phyloP scores from a whole-genome alignment of 768 basidiomycete genomes.

The Russula ochroleuca region DNA sequence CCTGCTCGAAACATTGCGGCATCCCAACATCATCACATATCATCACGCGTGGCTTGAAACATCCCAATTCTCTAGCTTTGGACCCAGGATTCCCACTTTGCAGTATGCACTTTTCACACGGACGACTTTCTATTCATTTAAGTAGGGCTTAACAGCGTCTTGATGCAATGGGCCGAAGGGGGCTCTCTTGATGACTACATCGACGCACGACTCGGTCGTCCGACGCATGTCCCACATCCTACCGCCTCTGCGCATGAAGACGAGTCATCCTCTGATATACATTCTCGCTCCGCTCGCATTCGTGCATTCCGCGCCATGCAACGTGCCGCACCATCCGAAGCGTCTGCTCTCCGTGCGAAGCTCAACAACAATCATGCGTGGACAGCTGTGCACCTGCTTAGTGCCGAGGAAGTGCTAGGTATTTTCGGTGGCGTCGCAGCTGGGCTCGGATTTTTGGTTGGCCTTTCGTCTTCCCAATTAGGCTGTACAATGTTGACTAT shows the following conservation, averaged over 20 bases:
- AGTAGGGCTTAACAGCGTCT: constrained; percentile 45
- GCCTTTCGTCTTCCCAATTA: constrained; percentile 28
- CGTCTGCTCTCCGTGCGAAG: constrained; percentile 54
- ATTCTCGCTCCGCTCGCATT: constrained; percentile 67
- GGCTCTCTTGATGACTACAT: constrained; percentile 87
- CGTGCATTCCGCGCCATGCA: constrained; percentile 71
- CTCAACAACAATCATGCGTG: constrained; percentile 43
- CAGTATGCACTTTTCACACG: constrained; percentile 50
- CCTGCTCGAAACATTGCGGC: constrained; percentile 77
- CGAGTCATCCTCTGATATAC: constrained; percentile 25
- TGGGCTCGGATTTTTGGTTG: constrained; percentile 83
- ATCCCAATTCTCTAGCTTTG: constrained; percentile 81
- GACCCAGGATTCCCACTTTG: constrained; percentile 80
- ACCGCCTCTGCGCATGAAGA: constrained; percentile 37
- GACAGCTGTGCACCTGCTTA: constrained; percentile 80
- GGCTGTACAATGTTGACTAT: not conserved
- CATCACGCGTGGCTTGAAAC: constrained; percentile 94
- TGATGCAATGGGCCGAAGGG: constrained; percentile 94
- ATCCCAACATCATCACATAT: constrained; percentile 92
- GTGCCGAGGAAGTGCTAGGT: constrained; percentile 76
- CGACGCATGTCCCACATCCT: constrained; percentile 28
- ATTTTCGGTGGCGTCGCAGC: constrained; percentile 81
- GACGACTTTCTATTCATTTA: not conserved
- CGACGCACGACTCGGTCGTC: constrained; percentile 67
- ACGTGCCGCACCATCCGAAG: constrained; percentile 58